Base-by-base conservation (phyloP, 805 yeast genomes). In the Barnettozyma salicaria region DNA sequence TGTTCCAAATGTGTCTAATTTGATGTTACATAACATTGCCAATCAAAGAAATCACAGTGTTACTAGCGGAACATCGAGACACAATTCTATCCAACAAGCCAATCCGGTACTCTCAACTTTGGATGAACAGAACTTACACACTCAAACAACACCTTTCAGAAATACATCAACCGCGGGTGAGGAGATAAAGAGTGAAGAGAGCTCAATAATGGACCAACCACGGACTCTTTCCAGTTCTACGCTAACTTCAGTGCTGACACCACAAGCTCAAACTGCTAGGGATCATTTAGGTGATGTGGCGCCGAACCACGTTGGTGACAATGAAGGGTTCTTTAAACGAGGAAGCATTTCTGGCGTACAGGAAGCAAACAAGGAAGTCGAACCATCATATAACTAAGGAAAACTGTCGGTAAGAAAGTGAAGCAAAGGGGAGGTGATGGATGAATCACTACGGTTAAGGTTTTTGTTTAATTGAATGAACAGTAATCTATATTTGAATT, bases 171-270 rank as follows among this genome's bases (percentile, higher is more conserved):
- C 26, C 19, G 11, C 19, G 5, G 40, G 36, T n/a, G 47, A 47
- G 13, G 49, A 41, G 26, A 40, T 14, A n/a, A 39, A 36, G 22
- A 41, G 48, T 23, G 44, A 41, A n/a, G 39, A 37, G 5, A 41
- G 46, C 22, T 35, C 39, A 6, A 14, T 43, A 2, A 34, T 27
- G 12, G 45, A 39, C 18, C 34, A 32, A n/a, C n/a, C n/a, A n/a
- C 17, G 24, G 27, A 32, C 24, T 23, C 8, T 22, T n/a, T 36
- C 31, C 19, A 30, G 18, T 11, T 36, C 39, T 11, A 36, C 39
- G 18, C 7, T 23, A 11, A 32, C 21, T 6, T 32, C 34, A 7
- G 20, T n/a, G n/a, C n/a, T n/a, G n/a, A n/a, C n/a, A n/a, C n/a
- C n/a, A n/a, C n/a, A n/a, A n/a, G n/a, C n/a, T n/a, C n/a, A n/a